These are phyloP conservation scores for Cryptococcus floricola DNA, from an alignment of 1,284 basidiomycete genomes.

Conservation along the genomic window DNA sequence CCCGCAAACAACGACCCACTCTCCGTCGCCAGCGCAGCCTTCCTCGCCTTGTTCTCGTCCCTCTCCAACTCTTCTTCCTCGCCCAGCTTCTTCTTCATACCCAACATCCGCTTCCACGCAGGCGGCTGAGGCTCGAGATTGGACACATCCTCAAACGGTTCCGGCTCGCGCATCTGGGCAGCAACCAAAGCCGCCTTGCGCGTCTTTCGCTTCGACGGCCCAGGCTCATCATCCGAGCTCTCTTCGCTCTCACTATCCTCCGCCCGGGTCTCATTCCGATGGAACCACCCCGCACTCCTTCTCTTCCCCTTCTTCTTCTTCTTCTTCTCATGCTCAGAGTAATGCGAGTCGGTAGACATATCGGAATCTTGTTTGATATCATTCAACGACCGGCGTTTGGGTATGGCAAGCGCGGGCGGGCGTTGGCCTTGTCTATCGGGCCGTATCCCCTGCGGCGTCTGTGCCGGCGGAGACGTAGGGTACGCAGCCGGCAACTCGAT, in stretches of 20 bases:
- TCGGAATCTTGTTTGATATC: constrained; percentile 31
- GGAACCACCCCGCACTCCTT: constrained; percentile 20
- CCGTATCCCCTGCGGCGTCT: constrained; percentile 14
- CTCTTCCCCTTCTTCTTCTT: constrained; percentile 20
- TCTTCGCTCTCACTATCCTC: constrained; percentile 10
- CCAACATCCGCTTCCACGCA: constrained; percentile 14
- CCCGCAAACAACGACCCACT: constrained; percentile 40
- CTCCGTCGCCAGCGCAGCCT: constrained; percentile 38
- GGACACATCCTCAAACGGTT: constrained; percentile 15
- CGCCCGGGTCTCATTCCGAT: background rate
- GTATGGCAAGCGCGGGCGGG: constrained; percentile 33
- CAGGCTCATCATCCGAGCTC: constrained; percentile 39
- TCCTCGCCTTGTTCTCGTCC: constrained; percentile 43
- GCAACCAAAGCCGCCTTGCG: constrained; percentile 1
- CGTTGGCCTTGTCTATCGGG: constrained; percentile 25
- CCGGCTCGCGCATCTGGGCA: constrained; percentile 12
- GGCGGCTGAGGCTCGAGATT: background rate
- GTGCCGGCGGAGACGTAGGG: background rate
- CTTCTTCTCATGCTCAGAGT: constrained; percentile 15
- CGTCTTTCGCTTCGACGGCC: constrained; percentile 23
- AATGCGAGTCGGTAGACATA: constrained; percentile 15
- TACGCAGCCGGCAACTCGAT: constrained; percentile 12
- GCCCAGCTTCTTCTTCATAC: constrained; percentile 19
- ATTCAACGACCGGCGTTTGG: constrained; percentile 38
- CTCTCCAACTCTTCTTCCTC: constrained; percentile 24